Evolutionary conservation across 2,329 filamentous ascomycete genomes (phyloP), one percentile per base, ranked within the genome.

Genomic region (Biscogniauxia mediterranea): DNA sequence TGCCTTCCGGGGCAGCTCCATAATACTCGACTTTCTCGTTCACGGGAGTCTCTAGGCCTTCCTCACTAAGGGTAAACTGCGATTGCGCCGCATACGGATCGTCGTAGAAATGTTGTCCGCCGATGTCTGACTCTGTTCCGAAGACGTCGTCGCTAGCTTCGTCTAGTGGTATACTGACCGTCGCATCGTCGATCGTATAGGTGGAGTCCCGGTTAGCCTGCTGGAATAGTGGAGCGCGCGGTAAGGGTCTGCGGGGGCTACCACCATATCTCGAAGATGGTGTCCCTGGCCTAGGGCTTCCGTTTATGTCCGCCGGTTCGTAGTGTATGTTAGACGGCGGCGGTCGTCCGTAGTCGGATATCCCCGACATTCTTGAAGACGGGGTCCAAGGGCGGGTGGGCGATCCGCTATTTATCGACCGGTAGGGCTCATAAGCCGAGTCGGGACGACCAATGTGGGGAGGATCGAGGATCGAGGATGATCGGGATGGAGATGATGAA

Each of bases 181-280:
- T 90, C 11, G 86, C 85, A 66, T 92, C 88, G 62, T 91, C 87
- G 21, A 81, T 83, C 62, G 89, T 85, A 61, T 77, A 81, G 61
- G 76, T 78, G 55, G 84, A 82, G 64, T 77, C 74, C 73, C 82
- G 71, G 63, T 80, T 64, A 74, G 80, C 80, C 8, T 77, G 81
- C 2, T 89, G 85, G 72, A 97, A 98, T 8, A 97, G 80, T 3
- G 95, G 95, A 28, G 93, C 92, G 0, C 93, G 92, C 2, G 95
- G 95, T 32, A 98, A 81, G 3, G 94, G 94, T 59, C 94, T 85
- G 68, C 92, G 86, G 11, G 93, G 92, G 72, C 92, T 96, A 3
- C 93, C 91, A 20, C 93, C 91, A 74, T 98, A 97, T 73, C 88
- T 85, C 1, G 92, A 94, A 0, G 93, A 93, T 1, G 94, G 93